Evolutionary conservation across 192 early-diverging fungal species (phyloP).

Genomic region (Spizellomyces punctatus): DNA sequence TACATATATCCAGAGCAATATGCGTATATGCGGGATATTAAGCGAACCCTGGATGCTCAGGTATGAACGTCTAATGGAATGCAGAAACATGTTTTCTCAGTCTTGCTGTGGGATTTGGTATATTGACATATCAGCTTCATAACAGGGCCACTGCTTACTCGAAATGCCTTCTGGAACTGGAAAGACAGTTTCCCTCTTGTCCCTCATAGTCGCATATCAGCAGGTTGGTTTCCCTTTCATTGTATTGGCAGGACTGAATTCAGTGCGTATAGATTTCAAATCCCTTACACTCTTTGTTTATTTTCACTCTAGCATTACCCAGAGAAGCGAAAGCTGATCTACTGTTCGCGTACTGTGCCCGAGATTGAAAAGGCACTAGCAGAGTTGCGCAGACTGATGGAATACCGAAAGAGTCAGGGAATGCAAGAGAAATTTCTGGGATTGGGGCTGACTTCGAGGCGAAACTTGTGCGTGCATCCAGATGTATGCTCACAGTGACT

Average conservation of each 20-base stretch:
- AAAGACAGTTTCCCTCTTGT: slow-evolving; percentile 94
- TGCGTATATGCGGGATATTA: slow-evolving; percentile 96
- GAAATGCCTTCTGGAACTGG: slow-evolving; percentile 99
- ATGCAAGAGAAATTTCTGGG: slow-evolving; percentile 81
- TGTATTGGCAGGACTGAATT: neutral
- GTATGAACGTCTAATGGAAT: slow-evolving; percentile 32
- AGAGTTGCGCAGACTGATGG: slow-evolving; percentile 91
- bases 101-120: neutral
- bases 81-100: neutral
- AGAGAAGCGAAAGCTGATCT: slow-evolving; percentile 94
- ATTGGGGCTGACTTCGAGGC: slow-evolving; percentile 88
- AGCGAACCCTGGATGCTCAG: slow-evolving; percentile 87
- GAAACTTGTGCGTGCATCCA: slow-evolving; percentile 94
- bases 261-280: neutral
- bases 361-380: slow-evolving; percentile 99
- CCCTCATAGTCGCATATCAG: slow-evolving; percentile 95
- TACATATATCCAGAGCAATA: slow-evolving; percentile 99
- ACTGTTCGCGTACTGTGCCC: slow-evolving; percentile 99
- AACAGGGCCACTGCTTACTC: slow-evolving; percentile 89
- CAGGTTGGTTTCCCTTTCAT: slow-evolving; percentile 51
- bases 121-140: neutral
- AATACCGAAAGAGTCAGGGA: slow-evolving; percentile 73
- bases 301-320: slow-evolving; percentile 69
- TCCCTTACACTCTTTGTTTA: neutral
- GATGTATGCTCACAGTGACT: slow-evolving; percentile 42